These are phyloP conservation scores for Colletotrichum tamarilloi DNA, from an alignment of 2,329 filamentous ascomycete genomes.

Conservation along the genomic window DNA sequence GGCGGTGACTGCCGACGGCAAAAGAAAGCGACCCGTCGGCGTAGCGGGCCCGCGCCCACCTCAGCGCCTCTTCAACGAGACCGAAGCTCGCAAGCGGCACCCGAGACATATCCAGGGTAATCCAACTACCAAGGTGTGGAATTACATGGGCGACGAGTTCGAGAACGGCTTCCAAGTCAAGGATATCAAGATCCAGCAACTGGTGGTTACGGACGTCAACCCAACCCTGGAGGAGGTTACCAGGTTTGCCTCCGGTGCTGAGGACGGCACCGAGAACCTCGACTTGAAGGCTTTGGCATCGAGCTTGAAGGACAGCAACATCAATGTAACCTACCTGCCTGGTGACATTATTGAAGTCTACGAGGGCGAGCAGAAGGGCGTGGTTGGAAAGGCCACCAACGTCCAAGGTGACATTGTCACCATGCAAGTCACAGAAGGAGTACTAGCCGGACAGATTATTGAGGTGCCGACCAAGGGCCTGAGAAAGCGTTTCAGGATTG, in stretches of 20 bases:
- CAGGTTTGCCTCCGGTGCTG: constrained; percentile 87
- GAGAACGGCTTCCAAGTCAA: constrained; percentile 94
- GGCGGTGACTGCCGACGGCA: constrained; percentile 66
- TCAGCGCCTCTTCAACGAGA: constrained; percentile 91
- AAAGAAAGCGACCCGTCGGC: constrained; percentile 79
- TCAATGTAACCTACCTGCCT: constrained; percentile 85
- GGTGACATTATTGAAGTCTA: constrained; percentile 98
- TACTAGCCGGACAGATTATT: constrained; percentile 83
- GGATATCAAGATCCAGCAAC: constrained; percentile 88
- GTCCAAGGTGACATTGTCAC: constrained; percentile 94
- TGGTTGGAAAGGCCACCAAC: constrained; percentile 85
- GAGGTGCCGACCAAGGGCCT: constrained; percentile 93
- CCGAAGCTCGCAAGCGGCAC: constrained; percentile 90
- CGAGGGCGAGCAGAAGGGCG: constrained; percentile 92
- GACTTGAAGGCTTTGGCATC: constrained; percentile 92
- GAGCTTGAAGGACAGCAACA: constrained; percentile 86
- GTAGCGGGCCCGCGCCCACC: constrained; percentile 78
- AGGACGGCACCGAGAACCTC: constrained; percentile 93
- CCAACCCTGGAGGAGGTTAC: constrained; percentile 95
- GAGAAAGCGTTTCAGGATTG: constrained; percentile 90
- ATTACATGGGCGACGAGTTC: constrained; percentile 89
- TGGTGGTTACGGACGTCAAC: constrained; percentile 90
- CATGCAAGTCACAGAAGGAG: constrained; percentile 84
- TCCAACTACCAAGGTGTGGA: constrained; percentile 83
- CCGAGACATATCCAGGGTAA: constrained; percentile 72